Percentiles rank a stretch among this genome's conserved stretches.
Conservation (phyloP, 805 yeast genomes). For the Starmerella asiatica region DNA sequence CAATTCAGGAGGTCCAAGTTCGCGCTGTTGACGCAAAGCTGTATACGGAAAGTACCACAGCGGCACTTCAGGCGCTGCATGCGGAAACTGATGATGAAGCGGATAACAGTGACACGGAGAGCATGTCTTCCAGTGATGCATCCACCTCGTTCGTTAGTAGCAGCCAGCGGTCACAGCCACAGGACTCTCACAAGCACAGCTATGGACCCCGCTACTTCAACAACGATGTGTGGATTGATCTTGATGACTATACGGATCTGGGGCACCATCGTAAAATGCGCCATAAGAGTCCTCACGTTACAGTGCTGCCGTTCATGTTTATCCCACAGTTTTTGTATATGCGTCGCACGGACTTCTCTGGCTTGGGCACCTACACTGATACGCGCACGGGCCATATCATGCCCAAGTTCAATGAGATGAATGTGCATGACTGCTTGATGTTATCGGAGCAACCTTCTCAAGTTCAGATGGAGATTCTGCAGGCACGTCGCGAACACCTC, state of each 20-base stretch:
- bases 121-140: not conserved
- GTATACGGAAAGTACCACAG: conserved; percentile 8
- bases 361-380: conserved; percentile 25
- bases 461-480: conserved; percentile 22
- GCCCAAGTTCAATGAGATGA: conserved; percentile 39
- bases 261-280: conserved; percentile 26
- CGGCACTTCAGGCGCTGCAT: conserved; percentile 7
- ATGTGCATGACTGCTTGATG: conserved; percentile 51
- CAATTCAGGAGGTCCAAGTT: conserved; percentile 53
- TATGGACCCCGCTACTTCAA: conserved; percentile 16
- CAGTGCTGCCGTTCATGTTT: conserved; percentile 47
- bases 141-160: not conserved
- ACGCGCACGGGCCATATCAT: conserved; percentile 19
- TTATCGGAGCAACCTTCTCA: conserved; percentile 25
- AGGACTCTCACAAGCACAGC: no score
- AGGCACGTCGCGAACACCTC: conserved; percentile 23
- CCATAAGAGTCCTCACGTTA: conserved; percentile 27
- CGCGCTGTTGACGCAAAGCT: conserved; percentile 53
- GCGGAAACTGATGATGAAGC: conserved; percentile 5
- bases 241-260: conserved; percentile 62
- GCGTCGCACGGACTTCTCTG: conserved; percentile 43
- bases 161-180: not conserved
- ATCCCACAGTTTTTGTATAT: conserved; percentile 59
- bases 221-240: conserved; percentile 48
- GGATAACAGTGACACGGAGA: conserved; percentile 8